phyloP scores from a whole-genome alignment of 495 filamentous ascomycete genomes.

The Terfezia claveryi region DNA sequence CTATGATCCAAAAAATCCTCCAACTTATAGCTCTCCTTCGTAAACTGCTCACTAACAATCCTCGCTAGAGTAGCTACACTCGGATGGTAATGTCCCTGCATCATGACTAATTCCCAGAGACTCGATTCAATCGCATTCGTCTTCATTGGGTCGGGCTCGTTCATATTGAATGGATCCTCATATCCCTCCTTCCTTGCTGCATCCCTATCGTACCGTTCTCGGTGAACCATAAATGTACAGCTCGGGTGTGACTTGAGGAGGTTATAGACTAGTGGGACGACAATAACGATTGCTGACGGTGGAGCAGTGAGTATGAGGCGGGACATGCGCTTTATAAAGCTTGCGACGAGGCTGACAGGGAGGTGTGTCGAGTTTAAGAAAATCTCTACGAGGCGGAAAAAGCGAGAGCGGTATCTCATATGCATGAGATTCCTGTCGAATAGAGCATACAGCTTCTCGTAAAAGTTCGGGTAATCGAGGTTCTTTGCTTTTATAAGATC shows the following conservation, averaged over 20 bases:
- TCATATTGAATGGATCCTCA: constrained; percentile 55
- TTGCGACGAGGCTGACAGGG: constrained; percentile 71
- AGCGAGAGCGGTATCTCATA: constrained; percentile 76
- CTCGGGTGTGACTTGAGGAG: constrained; percentile 72
- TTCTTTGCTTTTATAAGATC: constrained; percentile 85
- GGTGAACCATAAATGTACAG: constrained; percentile 89
- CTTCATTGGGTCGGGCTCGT: constrained; percentile 60
- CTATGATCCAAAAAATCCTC: constrained; percentile 96
- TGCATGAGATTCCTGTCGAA: constrained; percentile 69
- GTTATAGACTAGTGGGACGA: constrained; percentile 90
- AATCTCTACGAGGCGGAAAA: constrained; percentile 79
- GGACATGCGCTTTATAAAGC: constrained; percentile 82
- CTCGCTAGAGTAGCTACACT: constrained; percentile 86
- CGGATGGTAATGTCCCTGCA: constrained; percentile 88
- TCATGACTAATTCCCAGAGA: constrained; percentile 78
- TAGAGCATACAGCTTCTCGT: constrained; percentile 75
- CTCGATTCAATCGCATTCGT: constrained; percentile 77
- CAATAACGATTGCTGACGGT: constrained; percentile 63
- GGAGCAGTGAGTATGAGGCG: constrained; percentile 65
- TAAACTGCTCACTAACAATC: constrained; percentile 93
- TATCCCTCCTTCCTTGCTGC: constrained; percentile 41
- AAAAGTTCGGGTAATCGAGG: constrained; percentile 90
- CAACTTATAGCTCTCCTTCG: constrained; percentile 72
- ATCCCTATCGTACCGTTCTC: constrained; percentile 35
- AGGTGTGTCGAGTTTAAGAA: constrained; percentile 88